Evolutionary conservation across 2,329 filamentous ascomycete genomes (phyloP).

Genomic region (Talaromyces sp.): DNA sequence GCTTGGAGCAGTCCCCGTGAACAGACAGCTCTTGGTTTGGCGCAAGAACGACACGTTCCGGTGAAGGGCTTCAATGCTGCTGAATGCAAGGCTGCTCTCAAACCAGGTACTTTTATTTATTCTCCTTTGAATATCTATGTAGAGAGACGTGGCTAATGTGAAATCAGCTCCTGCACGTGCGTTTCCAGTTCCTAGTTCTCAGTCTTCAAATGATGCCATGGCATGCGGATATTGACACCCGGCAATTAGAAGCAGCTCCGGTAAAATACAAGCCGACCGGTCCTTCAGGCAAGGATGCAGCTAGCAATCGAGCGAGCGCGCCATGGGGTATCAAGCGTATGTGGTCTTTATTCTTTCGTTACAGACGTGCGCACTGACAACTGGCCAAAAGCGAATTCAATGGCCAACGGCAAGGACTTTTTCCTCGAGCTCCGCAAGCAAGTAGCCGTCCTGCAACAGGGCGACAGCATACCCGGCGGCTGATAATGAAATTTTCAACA

Average conservation of each 20-base stretch:
- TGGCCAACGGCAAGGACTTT: constrained; percentile 47
- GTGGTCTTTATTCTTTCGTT: constrained; percentile 11
- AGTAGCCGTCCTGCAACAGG: constrained; percentile 35
- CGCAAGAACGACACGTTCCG: constrained; percentile 38
- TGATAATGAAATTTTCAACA: constrained; percentile 16
- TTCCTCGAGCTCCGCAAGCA: constrained; percentile 47
- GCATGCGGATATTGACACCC: not conserved
- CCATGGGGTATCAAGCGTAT: constrained; percentile 44
- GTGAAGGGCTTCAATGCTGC: constrained; percentile 40
- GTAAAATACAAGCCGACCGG: constrained; percentile 35
- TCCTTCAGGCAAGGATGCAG: constrained; percentile 24
- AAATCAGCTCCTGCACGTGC: constrained; percentile 27
- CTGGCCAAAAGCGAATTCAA: constrained; percentile 37
- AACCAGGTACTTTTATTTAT: constrained; percentile 26
- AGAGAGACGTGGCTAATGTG: not conserved
- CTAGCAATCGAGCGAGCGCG: constrained; percentile 30
- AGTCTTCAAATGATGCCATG: not conserved
- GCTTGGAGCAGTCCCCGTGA: constrained; percentile 25
- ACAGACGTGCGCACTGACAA: not conserved
- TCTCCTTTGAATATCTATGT: not conserved
- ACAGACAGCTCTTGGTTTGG: constrained; percentile 14
- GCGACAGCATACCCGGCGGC: constrained; percentile 29
- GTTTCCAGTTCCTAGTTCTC: not conserved
- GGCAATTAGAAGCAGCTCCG: constrained; percentile 25
- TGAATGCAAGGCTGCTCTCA: constrained; percentile 38